A percentile compares a stretch with the other conserved stretches of the same genome.
phyloP scores from a whole-genome alignment of 129 eudicot species.

The Chrysanthemum seticuspe region DNA sequence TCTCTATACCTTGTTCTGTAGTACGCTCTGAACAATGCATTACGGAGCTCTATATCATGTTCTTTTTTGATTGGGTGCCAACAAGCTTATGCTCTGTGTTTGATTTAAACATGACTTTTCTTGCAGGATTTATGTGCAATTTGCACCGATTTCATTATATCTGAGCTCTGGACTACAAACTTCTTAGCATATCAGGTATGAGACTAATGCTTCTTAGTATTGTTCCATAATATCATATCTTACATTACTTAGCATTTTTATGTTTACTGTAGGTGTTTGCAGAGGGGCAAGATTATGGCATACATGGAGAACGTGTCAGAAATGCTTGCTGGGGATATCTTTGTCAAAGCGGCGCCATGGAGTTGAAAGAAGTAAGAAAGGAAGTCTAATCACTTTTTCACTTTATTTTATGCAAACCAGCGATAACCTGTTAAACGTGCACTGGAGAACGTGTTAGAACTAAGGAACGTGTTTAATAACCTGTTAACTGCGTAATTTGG shows the following conservation, averaged over 20 bases:
- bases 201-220: conserved; percentile 14
- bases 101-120: conserved; percentile 13
- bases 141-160: conserved; percentile 94
- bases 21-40: too few species aligned
- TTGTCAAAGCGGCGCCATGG: conserved; percentile 95
- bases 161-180: conserved; percentile 98
- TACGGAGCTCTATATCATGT: too few species aligned
- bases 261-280: conserved; percentile 70
- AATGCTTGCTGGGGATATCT: conserved; percentile 99
- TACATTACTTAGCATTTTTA: conserved; percentile 22
- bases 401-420: too few species aligned
- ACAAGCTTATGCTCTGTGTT: not conserved
- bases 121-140: conserved; percentile 94
- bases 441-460: too few species aligned
- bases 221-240: conserved; percentile 10
- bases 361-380: conserved; percentile 78
- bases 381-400: conserved; percentile 9
- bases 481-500: too few species aligned
- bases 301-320: conserved; percentile 97
- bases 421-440: too few species aligned
- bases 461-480: too few species aligned
- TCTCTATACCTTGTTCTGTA: too few species aligned
- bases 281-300: conserved; percentile 95
- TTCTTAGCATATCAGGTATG: conserved; percentile 90
- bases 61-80: too few species aligned